phyloP scores from a whole-genome alignment of 805 yeast species.

The Saturnispora halmiae region DNA sequence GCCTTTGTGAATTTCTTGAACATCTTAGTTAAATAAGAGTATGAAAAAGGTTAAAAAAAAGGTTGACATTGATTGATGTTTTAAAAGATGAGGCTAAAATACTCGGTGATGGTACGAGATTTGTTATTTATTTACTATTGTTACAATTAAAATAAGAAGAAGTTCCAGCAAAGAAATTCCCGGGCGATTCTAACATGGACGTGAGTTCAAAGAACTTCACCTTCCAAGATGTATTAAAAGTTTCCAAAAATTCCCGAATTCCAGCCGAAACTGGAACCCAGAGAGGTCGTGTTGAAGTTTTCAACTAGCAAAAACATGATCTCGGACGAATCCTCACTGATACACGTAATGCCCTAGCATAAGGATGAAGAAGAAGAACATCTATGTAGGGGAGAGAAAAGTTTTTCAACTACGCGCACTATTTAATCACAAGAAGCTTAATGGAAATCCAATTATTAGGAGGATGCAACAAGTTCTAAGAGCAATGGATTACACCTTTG shows the following conservation, averaged over 20 bases:
- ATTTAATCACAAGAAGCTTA: too few species aligned
- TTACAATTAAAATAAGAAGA: too few species aligned
- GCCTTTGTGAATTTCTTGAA: slow-evolving; percentile 58
- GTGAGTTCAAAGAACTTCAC: slow-evolving; percentile 10
- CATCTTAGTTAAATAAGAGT: slow-evolving; percentile 17
- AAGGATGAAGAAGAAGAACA: slow-evolving; percentile 56
- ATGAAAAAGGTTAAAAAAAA: neutral
- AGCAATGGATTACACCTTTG: too few species aligned
- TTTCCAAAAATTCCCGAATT: slow-evolving; percentile 73
- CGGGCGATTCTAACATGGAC: too few species aligned
- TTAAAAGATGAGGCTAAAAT: too few species aligned
- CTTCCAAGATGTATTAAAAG: too few species aligned
- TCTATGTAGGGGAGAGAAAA: slow-evolving; percentile 3
- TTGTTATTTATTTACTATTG: too few species aligned
- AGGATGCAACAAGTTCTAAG: too few species aligned
- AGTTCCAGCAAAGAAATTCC: too few species aligned
- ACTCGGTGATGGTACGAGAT: too few species aligned
- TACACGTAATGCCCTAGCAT: slow-evolving; percentile 99
- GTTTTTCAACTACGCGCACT: neutral
- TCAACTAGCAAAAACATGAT: slow-evolving; percentile 99
- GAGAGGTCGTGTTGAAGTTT: slow-evolving; percentile 94
- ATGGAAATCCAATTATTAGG: too few species aligned
- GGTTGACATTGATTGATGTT: neutral
- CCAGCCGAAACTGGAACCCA: slow-evolving; percentile 29
- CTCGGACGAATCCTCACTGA: slow-evolving; percentile 99